These are phyloP conservation scores for Aureobasidium melanogenum DNA, from an alignment of 2,329 filamentous ascomycete species.

Conservation along the genomic window DNA sequence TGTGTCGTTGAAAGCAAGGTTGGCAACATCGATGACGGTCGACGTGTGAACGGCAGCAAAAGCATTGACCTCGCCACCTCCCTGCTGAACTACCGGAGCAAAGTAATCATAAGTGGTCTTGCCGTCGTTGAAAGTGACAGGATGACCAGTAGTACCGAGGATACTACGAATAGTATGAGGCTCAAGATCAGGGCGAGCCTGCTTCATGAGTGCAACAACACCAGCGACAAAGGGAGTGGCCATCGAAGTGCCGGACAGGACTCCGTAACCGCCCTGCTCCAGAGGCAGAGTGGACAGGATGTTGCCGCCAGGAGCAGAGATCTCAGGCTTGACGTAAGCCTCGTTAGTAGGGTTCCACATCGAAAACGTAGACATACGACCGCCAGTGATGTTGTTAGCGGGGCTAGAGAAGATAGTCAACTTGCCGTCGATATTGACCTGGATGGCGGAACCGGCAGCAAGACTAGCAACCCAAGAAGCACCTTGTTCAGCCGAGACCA, in stretches of 20 bases:
- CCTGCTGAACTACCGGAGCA: constrained; percentile 50
- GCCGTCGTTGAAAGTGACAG: constrained; percentile 24
- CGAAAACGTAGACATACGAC: constrained; percentile 45
- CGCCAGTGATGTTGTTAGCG: constrained; percentile 31
- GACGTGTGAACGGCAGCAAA: constrained; percentile 49
- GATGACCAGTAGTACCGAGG: constrained; percentile 19
- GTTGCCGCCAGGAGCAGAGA: constrained; percentile 47
- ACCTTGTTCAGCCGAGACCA: constrained; percentile 20
- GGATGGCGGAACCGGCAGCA: constrained; percentile 15
- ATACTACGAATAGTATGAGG: constrained; percentile 21
- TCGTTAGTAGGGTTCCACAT: constrained; percentile 56
- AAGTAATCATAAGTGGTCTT: constrained; percentile 21
- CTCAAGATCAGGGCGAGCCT: constrained; percentile 22
- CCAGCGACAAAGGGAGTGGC: constrained; percentile 48
- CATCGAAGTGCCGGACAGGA: constrained; percentile 53
- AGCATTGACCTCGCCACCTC: constrained; percentile 51
- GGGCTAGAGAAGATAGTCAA: constrained; percentile 12
- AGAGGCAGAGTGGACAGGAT: constrained; percentile 51
- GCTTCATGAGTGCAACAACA: constrained; percentile 26
- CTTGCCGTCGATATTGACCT: constrained; percentile 18
- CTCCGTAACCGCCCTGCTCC: constrained; percentile 36
- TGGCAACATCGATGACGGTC: constrained; percentile 46
- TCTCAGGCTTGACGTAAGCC: constrained; percentile 47
- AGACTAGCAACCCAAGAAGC: constrained; percentile 17
- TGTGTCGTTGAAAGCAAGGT: constrained; percentile 56